These are phyloP conservation scores for Fusarium caatingaense DNA, from an alignment of 2,329 filamentous ascomycete genomes.

Conservation along the genomic window DNA sequence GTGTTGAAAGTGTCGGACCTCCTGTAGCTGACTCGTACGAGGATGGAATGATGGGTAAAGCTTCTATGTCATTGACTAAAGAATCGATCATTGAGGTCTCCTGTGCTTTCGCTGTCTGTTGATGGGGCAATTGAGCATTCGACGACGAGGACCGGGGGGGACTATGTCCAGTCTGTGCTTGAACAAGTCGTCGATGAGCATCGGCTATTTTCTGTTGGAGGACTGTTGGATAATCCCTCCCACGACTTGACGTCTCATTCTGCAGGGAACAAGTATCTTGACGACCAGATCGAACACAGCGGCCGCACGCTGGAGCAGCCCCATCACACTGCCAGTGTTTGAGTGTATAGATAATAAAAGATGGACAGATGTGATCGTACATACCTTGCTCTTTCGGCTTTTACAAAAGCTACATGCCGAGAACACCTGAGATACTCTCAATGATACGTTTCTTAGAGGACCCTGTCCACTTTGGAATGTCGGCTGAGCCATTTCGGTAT, in stretches of 20 bases:
- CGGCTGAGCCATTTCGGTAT: neutral
- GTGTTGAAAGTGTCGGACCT: neutral
- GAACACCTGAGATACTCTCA: constrained; percentile 7
- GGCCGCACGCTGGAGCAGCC: constrained; percentile 3
- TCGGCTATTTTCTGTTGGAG: constrained; percentile 7
- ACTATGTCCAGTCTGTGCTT: neutral
- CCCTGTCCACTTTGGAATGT: fast-evolving
- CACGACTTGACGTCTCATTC: neutral
- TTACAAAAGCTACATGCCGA: constrained; percentile 19
- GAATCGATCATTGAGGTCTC: constrained; percentile 12
- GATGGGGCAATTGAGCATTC: neutral
- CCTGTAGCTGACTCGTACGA: constrained; percentile 2
- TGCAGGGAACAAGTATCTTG: neutral
- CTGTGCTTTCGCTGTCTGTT: neutral
- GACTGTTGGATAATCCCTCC: constrained; percentile 1
- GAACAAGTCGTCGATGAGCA: neutral
- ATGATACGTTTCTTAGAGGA: neutral
- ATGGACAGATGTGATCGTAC: fast-evolving
- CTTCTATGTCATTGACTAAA: constrained; percentile 7
- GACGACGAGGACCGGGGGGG: fast-evolving
- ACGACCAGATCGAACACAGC: neutral
- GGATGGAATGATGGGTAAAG: constrained; percentile 3
- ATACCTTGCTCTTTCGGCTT: constrained; percentile 14
- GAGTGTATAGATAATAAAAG: fast-evolving
- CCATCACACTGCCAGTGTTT: neutral